Evolutionary conservation across 2,329 filamentous ascomycete species (phyloP).

Genomic region (Diaporthe longicolla): DNA sequence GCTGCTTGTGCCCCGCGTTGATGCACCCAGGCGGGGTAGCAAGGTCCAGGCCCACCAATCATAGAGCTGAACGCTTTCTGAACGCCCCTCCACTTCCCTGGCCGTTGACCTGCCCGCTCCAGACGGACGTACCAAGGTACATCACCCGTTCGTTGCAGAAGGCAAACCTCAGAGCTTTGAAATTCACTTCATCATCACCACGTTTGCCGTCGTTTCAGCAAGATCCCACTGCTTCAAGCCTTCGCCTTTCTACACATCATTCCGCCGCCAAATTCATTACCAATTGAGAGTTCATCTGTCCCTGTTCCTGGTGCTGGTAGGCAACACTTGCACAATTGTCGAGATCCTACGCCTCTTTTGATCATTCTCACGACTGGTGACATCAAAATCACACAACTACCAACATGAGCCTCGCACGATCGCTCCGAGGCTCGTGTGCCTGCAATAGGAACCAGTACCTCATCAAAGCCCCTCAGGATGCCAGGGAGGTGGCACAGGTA

Average conservation of each 20-base stretch:
- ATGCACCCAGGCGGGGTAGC: conserved; percentile 15
- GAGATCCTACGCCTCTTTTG: not conserved
- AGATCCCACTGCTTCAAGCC: not conserved
- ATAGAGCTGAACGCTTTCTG: not conserved
- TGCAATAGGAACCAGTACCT: conserved; percentile 90
- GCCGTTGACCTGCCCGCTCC: conserved; percentile 19
- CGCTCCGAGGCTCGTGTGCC: conserved; percentile 82
- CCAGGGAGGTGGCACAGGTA: conserved; percentile 72
- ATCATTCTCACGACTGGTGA: not conserved
- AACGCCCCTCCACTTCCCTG: not conserved
- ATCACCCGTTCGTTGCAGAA: not conserved
- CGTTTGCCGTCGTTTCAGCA: not conserved
- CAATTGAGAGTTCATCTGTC: too few relatives aligned
- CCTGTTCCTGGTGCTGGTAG: not conserved
- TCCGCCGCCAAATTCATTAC: not conserved
- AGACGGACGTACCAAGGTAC: conserved; percentile 16
- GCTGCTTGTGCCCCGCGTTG: not conserved
- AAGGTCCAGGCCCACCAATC: not conserved
- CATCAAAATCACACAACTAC: not conserved
- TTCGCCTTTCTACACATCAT: too few relatives aligned
- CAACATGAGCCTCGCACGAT: conserved; percentile 63
- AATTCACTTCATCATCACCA: conserved; percentile 22
- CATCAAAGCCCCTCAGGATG: conserved; percentile 75
- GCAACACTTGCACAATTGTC: not conserved
- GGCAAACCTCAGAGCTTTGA: not conserved